phyloP scores from a whole-genome alignment of 108 stramenopile species.

The Seminavis robusta region DNA sequence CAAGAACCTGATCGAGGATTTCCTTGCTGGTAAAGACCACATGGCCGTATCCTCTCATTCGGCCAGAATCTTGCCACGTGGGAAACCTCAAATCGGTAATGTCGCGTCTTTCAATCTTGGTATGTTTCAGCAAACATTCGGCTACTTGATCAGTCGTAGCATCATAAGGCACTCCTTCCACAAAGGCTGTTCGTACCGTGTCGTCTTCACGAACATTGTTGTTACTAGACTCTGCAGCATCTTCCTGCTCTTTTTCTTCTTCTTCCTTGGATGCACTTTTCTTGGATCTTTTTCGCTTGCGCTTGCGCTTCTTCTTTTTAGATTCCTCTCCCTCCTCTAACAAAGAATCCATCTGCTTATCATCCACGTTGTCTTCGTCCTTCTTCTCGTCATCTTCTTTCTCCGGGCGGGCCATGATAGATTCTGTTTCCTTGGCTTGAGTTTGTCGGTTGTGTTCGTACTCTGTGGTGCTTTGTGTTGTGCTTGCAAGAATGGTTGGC shows the following conservation, averaged over 20 bases:
- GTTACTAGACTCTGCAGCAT: slow-evolving; percentile 2
- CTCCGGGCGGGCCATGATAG: too few species aligned
- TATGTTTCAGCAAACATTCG: slow-evolving; percentile 59
- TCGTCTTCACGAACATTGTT: slow-evolving; percentile 1
- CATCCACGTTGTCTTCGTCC: slow-evolving; percentile 13
- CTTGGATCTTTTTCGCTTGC: slow-evolving; percentile 55
- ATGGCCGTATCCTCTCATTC: slow-evolving; percentile 92
- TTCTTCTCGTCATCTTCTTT: slow-evolving; percentile 4
- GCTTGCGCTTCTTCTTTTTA: slow-evolving; percentile 55
- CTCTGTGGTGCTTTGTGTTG: too few species aligned
- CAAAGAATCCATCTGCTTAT: slow-evolving; percentile 49
- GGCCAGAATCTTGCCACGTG: slow-evolving; percentile 91
- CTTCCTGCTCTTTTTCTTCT: slow-evolving; percentile 8
- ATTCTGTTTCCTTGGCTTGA: too few species aligned
- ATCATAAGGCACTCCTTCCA: slow-evolving; percentile 90
- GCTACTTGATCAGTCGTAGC: slow-evolving; percentile 63
- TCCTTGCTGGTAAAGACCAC: slow-evolving; percentile 68
- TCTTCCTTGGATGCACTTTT: slow-evolving; percentile 15
- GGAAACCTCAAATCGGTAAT: slow-evolving; percentile 83
- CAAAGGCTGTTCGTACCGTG: slow-evolving; percentile 71
- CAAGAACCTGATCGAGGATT: too few species aligned
- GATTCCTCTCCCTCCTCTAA: slow-evolving; percentile 20
- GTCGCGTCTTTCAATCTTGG: slow-evolving; percentile 37
- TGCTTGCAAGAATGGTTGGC: too few species aligned
- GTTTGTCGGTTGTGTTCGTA: too few species aligned